These are phyloP conservation scores for Pseudopyrenochaeta lycopersici DNA, from an alignment of 2,329 filamentous ascomycete genomes.

Conservation along the genomic window DNA sequence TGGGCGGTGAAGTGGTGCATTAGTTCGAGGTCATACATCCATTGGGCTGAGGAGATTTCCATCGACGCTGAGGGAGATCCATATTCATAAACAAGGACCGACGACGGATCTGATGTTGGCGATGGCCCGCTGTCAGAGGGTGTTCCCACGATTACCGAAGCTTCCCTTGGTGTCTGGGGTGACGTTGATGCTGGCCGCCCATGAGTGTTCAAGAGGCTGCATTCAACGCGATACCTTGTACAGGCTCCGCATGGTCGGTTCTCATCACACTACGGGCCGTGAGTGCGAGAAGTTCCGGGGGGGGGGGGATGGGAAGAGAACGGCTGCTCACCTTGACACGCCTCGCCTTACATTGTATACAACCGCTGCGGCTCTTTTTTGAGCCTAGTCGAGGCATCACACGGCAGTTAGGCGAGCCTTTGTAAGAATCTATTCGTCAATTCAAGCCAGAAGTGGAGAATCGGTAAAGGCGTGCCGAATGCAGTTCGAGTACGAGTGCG, in stretches of 20 bases:
- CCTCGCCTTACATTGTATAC: not conserved
- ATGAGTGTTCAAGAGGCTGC: conserved; percentile 31
- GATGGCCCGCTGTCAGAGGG: conserved; percentile 9
- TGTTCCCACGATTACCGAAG: not conserved
- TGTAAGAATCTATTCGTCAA: not conserved
- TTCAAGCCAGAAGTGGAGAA: not conserved
- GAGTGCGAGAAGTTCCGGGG: not conserved
- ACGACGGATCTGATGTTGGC: conserved; percentile 6
- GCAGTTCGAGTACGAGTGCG: conserved; percentile 1
- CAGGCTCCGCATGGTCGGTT: conserved; percentile 39
- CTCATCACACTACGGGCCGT: conserved; percentile 39
- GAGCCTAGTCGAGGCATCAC: not conserved
- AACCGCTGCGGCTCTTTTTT: not conserved
- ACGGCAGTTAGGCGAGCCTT: not conserved
- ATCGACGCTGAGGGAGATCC: not conserved
- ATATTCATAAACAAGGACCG: not conserved
- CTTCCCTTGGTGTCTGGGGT: conserved; percentile 2
- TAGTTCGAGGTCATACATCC: conserved; percentile 39
- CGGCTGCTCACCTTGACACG: not conserved
- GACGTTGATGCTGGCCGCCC: conserved; percentile 1
- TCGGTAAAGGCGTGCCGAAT: not conserved
- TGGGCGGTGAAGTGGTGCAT: conserved; percentile 42
- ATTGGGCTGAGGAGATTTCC: conserved; percentile 11
- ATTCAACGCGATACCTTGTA: conserved; percentile 36
- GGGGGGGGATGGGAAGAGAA: not conserved